Evolutionary conservation across 441 rosid species (phyloP).

Genomic region (Syzygium malaccense): DNA sequence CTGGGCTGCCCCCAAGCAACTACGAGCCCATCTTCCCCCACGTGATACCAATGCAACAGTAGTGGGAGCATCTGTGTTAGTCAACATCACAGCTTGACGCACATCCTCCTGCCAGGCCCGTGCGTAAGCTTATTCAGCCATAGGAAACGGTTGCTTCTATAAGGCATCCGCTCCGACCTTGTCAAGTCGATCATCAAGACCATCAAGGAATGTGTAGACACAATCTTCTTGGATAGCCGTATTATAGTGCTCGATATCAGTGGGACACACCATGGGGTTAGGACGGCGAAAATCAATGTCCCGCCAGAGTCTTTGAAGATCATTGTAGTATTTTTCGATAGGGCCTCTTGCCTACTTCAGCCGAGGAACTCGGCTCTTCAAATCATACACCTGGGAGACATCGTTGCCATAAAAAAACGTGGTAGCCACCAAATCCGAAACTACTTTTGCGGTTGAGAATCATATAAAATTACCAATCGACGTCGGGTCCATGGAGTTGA

Average conservation of each 20-base stretch:
- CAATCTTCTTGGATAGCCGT: not conserved
- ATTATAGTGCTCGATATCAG: not conserved
- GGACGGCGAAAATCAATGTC: not conserved
- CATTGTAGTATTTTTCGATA: not conserved
- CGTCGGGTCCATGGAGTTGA: not conserved
- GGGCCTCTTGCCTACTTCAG: not conserved
- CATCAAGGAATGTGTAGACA: not conserved
- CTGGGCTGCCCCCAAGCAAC: fast-evolving
- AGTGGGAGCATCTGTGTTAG: fast-evolving
- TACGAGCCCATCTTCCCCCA: not conserved
- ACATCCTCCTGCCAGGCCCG: fast-evolving
- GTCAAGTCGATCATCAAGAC: not conserved
- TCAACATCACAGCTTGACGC: not conserved
- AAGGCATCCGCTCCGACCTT: not conserved
- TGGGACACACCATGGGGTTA: not conserved
- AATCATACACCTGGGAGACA: not conserved
- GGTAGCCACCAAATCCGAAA: not conserved
- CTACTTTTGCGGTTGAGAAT: not conserved
- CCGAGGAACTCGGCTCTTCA: not conserved
- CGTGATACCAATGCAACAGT: fast-evolving
- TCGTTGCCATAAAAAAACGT: not conserved
- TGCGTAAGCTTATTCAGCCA: not conserved
- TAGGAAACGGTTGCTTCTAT: not conserved
- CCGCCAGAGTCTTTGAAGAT: not conserved
- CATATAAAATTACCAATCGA: not conserved